Base-by-base conservation (phyloP, 164 flowering plant genomes). In the Magnolia sinica region DNA sequence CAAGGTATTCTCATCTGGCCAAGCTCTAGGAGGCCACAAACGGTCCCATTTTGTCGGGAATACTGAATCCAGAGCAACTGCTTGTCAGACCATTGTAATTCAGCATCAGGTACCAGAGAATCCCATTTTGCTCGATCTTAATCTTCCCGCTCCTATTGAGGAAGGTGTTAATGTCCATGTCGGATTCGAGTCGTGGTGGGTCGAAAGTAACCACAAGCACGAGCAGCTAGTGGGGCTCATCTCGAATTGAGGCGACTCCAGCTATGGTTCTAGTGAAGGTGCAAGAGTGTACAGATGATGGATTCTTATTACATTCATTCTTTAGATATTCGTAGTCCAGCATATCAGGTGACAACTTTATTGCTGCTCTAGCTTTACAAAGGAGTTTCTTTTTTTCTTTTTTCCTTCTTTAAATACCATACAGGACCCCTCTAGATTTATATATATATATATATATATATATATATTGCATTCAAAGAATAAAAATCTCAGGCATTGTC, bases 1-100 rank as follows among this genome's bases (percentile, higher is more conserved):
- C 82, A 88, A 81, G 83, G 84, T 88, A 19, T 91, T 87, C 75
- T 61, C 79, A 69, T 88, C 93, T 20, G 96, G 89, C 55, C 93
- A 91, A 83, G 92, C 93, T 31, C 82, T 90, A 50, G 92, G 95
- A 18, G 93, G 95, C 68, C 93, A 90, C 81, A 89, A 89, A 84
- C 84, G 93, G 83, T 87, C 91, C 63, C 93, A 88, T 81, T 77
- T 86, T 72, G 58, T 83, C 61, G 90, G 86, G 51, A 74, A 74
- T 45, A 63, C 81, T 0, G 86, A 78, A 50, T 81, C 79, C 2
- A 70, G 73, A 70, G 73, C 11, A 49, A 68, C 16, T 45, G 51
- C 22, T 61, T 63, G 50, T 55, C 79, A 73, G 70, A 74, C 81
- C 13, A 20, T 79, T 58, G 82, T 83, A 64, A 78, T 84, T 71